A percentile compares a stretch with the other conserved stretches of the same genome.
These are phyloP conservation scores for Aureobasidium sp. DNA, from an alignment of 2,329 filamentous ascomycete species.

Conservation along the genomic window DNA sequence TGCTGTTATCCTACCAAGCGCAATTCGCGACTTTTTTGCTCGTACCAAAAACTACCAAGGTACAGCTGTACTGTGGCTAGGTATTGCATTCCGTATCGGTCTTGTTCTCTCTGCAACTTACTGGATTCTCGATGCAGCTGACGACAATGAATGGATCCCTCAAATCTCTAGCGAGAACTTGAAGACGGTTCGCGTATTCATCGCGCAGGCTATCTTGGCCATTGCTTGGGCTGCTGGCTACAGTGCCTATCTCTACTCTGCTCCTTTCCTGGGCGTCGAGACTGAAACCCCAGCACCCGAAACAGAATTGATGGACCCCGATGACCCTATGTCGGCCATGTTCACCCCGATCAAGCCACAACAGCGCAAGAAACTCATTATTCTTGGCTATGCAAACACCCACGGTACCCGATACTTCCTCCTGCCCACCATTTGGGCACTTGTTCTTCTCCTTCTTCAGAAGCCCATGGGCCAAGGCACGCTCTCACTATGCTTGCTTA, in stretches of 20 bases:
- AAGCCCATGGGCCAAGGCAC: slow-evolving; percentile 92
- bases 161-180: slow-evolving; percentile 51
- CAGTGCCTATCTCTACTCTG: slow-evolving; percentile 75
- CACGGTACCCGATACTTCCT: slow-evolving; percentile 85
- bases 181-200: slow-evolving; percentile 65
- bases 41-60: slow-evolving; percentile 84
- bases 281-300: slow-evolving; percentile 20
- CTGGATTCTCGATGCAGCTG: slow-evolving; percentile 84
- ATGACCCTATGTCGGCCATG: slow-evolving; percentile 26
- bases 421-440: slow-evolving; percentile 68
- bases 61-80: slow-evolving; percentile 76
- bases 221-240: slow-evolving; percentile 77
- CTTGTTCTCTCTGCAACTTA: slow-evolving; percentile 70
- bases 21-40: slow-evolving; percentile 71
- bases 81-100: slow-evolving; percentile 66
- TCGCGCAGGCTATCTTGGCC: slow-evolving; percentile 73
- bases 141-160: slow-evolving; percentile 74
- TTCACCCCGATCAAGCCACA: slow-evolving; percentile 31
- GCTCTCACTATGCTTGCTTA: slow-evolving; percentile 74
- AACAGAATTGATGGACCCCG: slow-evolving; percentile 34
- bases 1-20: slow-evolving; percentile 60
- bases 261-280: slow-evolving; percentile 72
- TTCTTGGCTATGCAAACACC: slow-evolving; percentile 88
- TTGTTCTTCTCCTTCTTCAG: slow-evolving; percentile 70
- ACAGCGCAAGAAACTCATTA: slow-evolving; percentile 42